Evolutionary conservation across 768 basidiomycete species (phyloP).

Genomic region (Russula abietina): DNA sequence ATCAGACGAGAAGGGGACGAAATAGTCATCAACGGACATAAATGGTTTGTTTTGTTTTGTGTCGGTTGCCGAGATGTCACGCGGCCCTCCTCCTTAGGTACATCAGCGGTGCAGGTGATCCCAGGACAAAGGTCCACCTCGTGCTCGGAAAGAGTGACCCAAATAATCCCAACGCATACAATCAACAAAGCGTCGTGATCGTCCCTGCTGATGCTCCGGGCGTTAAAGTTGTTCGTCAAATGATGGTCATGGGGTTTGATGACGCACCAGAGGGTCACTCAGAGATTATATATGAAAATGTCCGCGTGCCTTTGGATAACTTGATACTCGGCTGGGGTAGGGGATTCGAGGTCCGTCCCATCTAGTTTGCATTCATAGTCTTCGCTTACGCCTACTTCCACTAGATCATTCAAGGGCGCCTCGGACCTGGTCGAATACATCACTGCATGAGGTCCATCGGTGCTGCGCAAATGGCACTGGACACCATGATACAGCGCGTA

Average conservation of each 20-base stretch:
- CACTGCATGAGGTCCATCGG: slow-evolving; percentile 99
- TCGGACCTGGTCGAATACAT: slow-evolving; percentile 93
- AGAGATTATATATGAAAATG: slow-evolving; percentile 92
- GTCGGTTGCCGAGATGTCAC: neutral
- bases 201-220: slow-evolving; percentile 87
- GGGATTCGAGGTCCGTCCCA: slow-evolving; percentile 73
- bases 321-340: slow-evolving; percentile 88
- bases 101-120: slow-evolving; percentile 96
- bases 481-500: slow-evolving; percentile 83
- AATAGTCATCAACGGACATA: slow-evolving; percentile 92
- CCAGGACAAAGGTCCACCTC: slow-evolving; percentile 81
- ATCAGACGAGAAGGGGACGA: slow-evolving; percentile 78
- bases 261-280: slow-evolving; percentile 97
- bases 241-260: slow-evolving; percentile 91
- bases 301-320: slow-evolving; percentile 78
- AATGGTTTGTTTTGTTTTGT: slow-evolving; percentile 56
- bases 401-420: slow-evolving; percentile 91
- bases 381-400: neutral
- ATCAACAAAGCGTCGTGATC: slow-evolving; percentile 90
- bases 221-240: slow-evolving; percentile 84
- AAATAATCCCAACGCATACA: slow-evolving; percentile 63
- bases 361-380: neutral
- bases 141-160: slow-evolving; percentile 96
- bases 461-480: slow-evolving; percentile 74
- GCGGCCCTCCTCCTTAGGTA: slow-evolving; percentile 48